Evolutionary conservation across 306 rosid genomes (phyloP).

Genomic region (Citrullus colocynthis): DNA sequence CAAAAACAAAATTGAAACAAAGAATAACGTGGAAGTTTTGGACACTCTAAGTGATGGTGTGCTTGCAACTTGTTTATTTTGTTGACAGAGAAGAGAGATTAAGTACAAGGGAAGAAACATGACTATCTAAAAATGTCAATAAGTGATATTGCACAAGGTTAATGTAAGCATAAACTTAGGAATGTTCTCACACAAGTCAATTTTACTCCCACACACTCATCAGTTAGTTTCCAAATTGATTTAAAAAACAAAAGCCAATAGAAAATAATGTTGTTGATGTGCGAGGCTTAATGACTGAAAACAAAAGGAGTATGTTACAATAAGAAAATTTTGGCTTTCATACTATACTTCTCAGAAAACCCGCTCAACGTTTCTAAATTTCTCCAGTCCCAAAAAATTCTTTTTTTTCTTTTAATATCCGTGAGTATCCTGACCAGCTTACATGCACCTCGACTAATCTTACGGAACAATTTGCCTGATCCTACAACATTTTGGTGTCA

Average conservation of each 20-base stretch:
- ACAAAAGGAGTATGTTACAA: background rate
- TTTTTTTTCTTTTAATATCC: no score
- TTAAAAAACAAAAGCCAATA: background rate
- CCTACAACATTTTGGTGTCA: no score
- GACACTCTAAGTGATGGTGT: background rate
- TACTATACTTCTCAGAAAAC: background rate
- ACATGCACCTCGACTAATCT: no score
- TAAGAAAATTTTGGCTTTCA: background rate
- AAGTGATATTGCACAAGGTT: background rate
- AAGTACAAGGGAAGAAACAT: background rate
- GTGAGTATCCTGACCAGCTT: no score
- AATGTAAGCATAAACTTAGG: background rate
- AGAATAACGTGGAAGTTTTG: background rate
- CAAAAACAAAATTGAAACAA: background rate
- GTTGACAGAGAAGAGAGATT: background rate
- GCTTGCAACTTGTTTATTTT: background rate
- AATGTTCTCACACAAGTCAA: background rate
- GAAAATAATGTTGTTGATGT: background rate
- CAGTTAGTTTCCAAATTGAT: background rate
- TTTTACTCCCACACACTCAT: background rate
- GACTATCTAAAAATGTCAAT: background rate
- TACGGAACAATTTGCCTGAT: no score
- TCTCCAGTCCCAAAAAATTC: background rate
- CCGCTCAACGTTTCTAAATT: background rate
- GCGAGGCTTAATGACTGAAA: background rate